Percentiles rank a stretch among this genome's conserved stretches.
Evolutionary conservation across 345 rosid species (phyloP).

Genomic region (Eucalyptus sp.): DNA sequence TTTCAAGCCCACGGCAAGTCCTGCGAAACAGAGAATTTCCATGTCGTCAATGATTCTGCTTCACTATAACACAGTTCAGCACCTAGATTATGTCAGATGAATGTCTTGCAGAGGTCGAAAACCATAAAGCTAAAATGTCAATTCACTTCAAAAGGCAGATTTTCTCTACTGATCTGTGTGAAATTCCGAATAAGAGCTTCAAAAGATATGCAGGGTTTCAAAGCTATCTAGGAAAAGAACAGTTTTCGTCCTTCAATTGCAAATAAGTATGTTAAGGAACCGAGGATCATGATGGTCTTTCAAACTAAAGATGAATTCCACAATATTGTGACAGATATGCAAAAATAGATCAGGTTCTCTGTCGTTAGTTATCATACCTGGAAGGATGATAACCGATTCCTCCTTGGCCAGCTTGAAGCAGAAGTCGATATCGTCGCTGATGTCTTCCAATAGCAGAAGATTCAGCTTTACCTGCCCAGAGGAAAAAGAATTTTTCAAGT

Average conservation of each 20-base stretch:
- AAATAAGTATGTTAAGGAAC: not conserved
- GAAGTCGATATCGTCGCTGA: slow-evolving; percentile 80
- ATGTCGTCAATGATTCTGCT: not conserved
- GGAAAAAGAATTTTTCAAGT: not conserved
- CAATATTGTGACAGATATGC: not conserved
- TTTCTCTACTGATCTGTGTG: not conserved
- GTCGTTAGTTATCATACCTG: slow-evolving; percentile 37
- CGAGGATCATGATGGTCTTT: not conserved
- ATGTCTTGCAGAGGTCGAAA: not conserved
- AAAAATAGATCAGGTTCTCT: not conserved
- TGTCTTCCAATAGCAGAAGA: slow-evolving; percentile 43
- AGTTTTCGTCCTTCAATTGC: not conserved
- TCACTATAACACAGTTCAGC: not conserved
- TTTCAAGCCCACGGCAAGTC: slow-evolving; percentile 74
- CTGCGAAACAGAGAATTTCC: slow-evolving; percentile 10
- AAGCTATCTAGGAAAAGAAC: not conserved
- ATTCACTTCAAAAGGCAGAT: not conserved
- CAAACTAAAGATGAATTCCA: not conserved
- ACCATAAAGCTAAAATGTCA: not conserved
- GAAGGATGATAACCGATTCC: slow-evolving; percentile 89
- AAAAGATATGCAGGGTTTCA: not conserved
- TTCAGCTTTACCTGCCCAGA: slow-evolving; percentile 50
- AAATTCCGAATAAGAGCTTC: not conserved
- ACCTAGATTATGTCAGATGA: not conserved
- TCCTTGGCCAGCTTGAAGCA: slow-evolving; percentile 88